Conservation (phyloP, 176 grass and related monocot genomes). For the Eleusine indica region DNA sequence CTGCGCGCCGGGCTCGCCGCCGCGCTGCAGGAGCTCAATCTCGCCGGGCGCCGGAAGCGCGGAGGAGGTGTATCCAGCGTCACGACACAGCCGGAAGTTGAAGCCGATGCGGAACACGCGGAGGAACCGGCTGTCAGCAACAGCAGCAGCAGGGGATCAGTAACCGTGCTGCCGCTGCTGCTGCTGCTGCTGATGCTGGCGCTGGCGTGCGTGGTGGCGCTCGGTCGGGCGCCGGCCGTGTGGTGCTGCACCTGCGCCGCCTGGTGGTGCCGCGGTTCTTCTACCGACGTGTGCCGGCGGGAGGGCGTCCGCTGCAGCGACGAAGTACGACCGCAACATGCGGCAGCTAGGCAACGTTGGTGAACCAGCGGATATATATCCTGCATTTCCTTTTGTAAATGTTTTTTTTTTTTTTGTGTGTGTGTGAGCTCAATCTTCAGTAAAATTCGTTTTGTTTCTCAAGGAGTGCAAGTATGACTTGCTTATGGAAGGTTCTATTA, state of each 20-base stretch:
- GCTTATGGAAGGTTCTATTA: no score
- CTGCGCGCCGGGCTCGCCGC: conserved; percentile 37
- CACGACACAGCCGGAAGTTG: background rate
- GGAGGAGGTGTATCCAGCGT: no score
- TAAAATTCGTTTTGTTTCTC: no score
- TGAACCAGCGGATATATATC: no score
- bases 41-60: background rate
- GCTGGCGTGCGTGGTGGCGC: conserved; percentile 51
- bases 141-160: no score
- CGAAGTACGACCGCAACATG: no score
- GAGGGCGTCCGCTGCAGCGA: background rate
- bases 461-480: no score
- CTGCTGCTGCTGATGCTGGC: conserved; percentile 29
- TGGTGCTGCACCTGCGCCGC: conserved; percentile 49
- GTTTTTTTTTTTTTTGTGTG: no score
- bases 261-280: background rate
- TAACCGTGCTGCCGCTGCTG: background rate
- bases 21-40: conserved; percentile 27
- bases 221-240: conserved; percentile 50
- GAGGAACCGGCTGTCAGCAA: no score
- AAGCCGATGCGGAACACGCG: background rate
- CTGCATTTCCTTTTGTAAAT: no score
- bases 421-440: no score
- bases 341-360: no score
- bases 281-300: background rate